Evolutionary conservation across 1,284 basidiomycete genomes (phyloP), one percentile per base, ranked within the genome.

Genomic region (Rhodotorula sp.): DNA sequence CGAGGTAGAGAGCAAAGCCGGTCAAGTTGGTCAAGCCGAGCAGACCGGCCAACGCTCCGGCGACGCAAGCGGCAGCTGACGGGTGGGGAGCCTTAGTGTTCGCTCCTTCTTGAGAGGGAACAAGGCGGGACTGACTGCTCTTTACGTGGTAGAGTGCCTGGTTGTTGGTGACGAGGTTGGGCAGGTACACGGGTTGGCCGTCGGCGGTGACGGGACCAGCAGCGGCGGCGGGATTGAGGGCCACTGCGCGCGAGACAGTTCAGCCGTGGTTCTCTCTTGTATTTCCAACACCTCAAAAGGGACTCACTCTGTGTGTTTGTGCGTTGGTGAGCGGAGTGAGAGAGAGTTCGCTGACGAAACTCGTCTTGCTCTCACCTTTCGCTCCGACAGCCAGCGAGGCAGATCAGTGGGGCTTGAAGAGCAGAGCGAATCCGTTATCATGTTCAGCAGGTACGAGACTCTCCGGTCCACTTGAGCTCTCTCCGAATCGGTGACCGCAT

Each of bases 31-130:
- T 87, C 47, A 95, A 86, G 29, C 93, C 93, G 5, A 95, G 87
- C 69, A 93, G 87, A 39, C 93, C 93, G 3, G 92, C 90, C 3
- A 88, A 87, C 1, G 91, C 89, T 52, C 93, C 93, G 23, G 91
- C 86, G 79, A 93, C 90, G 82, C 89, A 91, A 4, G 91, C 85
- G 10, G 91, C 87, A 39, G 92, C 81, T 80, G 66, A 8, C 31
- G 16, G 16, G 29, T 26, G 64, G 85, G 87, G 51, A 85, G n/a
- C n/a, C n/a, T 60, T 48, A 43, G 21, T 5, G 16, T 23, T 23
- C 46, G n/a, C 29, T 26, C 5, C 39, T n/a, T 46, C 48, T 18
- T 7, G 5, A 1, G 49, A 18, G 20, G 18, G 3, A 49, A 47
- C n/a, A 34, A 18, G 48, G 6, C 8, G 39, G 16, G 20, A 51